Percentiles rank a stretch among this genome's conserved stretches.
Evolutionary conservation across 108 stramenopile species (phyloP).

Genomic region (Skeletonema tropicum): DNA sequence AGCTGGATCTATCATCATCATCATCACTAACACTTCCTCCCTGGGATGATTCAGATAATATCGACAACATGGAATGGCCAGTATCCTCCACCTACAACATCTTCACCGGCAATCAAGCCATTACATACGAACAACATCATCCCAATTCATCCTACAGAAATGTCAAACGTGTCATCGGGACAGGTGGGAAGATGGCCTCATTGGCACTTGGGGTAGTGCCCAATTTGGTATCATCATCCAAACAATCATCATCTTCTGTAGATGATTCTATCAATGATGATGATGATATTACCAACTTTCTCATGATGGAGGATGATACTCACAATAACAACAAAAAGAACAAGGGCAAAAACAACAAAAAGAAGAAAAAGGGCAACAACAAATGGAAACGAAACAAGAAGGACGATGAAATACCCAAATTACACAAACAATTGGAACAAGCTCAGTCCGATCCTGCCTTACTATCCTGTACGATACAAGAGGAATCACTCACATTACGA

Average conservation of each 20-base stretch:
- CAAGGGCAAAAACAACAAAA: slow-evolving; percentile 9
- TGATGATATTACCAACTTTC: slow-evolving; percentile 10
- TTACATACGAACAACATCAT: slow-evolving; percentile 46
- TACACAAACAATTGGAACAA: slow-evolving; percentile 63
- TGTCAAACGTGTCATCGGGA: slow-evolving; percentile 87
- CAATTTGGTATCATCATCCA: slow-evolving; percentile 48
- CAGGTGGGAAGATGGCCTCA: slow-evolving; percentile 53
- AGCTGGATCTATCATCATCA: too few species aligned
- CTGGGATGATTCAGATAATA: slow-evolving; percentile 11
- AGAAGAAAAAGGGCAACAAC: slow-evolving; percentile 15
- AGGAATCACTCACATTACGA: slow-evolving; percentile 36
- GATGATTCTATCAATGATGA: slow-evolving; percentile 1
- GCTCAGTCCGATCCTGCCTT: slow-evolving; percentile 63
- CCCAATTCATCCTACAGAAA: slow-evolving; percentile 66
- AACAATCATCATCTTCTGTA: not conserved
- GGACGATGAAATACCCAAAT: slow-evolving; percentile 31
- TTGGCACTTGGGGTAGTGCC: slow-evolving; percentile 71
- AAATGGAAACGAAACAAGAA: slow-evolving; percentile 58
- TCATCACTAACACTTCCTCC: not conserved
- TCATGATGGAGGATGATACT: slow-evolving; percentile 3
- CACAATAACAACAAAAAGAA: slow-evolving; percentile 1
- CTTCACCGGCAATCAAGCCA: slow-evolving; percentile 59
- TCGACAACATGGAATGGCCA: not conserved
- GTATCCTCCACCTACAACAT: slow-evolving; percentile 10
- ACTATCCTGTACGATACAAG: slow-evolving; percentile 26